These are phyloP conservation scores for Exophiala dermatitidis DNA, from an alignment of 2,329 filamentous ascomycete species.

Conservation along the genomic window DNA sequence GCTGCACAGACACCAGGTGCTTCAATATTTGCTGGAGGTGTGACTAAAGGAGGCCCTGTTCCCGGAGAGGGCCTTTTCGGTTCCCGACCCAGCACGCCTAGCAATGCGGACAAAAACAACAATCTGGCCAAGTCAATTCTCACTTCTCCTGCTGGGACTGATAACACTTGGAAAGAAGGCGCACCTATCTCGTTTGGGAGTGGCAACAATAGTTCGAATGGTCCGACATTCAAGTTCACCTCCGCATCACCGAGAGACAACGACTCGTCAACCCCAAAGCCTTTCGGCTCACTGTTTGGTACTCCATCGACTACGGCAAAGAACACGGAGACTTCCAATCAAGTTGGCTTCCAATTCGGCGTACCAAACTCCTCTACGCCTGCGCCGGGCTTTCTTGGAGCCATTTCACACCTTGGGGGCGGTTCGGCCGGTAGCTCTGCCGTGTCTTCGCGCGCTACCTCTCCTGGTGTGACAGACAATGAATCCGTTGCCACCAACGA, in stretches of 20 bases:
- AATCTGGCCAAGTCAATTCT: constrained; percentile 16
- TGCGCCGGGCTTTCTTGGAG: constrained; percentile 26
- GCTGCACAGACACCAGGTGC: constrained; percentile 13
- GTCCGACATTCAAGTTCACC: constrained; percentile 29
- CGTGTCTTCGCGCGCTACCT: constrained; percentile 39
- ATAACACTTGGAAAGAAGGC: constrained; percentile 45
- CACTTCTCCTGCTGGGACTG: constrained; percentile 27
- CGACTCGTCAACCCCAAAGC: constrained; percentile 26
- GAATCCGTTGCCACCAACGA: constrained; percentile 35
- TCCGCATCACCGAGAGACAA: constrained; percentile 26
- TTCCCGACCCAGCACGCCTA: constrained; percentile 26
- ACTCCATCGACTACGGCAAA: constrained; percentile 22
- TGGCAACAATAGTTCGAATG: constrained; percentile 26
- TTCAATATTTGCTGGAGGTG: constrained; percentile 22
- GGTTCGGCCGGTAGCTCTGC: constrained; percentile 34
- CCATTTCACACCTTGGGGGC: constrained; percentile 26
- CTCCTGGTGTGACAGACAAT: constrained; percentile 42
- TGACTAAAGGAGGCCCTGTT: constrained; percentile 21
- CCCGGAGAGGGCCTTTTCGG: constrained; percentile 30
- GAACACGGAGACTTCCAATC: constrained; percentile 19
- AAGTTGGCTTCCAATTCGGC: constrained; percentile 38
- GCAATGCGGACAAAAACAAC: constrained; percentile 17
- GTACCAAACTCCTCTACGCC: constrained; percentile 18
- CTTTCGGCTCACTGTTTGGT: constrained; percentile 31
- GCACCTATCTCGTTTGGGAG: constrained; percentile 44